Evolutionary conservation across 2,329 filamentous ascomycete species (phyloP).

Genomic region (Colletotrichum lupini): DNA sequence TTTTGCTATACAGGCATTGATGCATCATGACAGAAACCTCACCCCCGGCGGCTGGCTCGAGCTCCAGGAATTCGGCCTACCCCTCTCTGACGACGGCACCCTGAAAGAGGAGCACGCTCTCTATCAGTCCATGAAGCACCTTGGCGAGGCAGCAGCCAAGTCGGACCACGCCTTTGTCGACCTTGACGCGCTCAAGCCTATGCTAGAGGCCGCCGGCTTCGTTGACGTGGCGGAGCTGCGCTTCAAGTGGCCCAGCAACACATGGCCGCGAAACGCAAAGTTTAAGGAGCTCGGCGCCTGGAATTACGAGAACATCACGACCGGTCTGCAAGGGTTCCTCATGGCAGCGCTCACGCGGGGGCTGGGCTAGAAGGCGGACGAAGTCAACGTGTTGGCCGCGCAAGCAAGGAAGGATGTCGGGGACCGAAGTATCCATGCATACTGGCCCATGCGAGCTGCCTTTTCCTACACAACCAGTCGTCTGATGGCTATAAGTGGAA

Average conservation of each 20-base stretch:
- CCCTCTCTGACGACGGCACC: slow-evolving; percentile 31
- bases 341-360: slow-evolving; percentile 51
- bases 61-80: slow-evolving; percentile 32
- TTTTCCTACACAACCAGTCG: not conserved
- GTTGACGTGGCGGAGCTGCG: slow-evolving; percentile 44
- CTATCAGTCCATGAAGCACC: slow-evolving; percentile 38
- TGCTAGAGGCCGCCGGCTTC: slow-evolving; percentile 46
- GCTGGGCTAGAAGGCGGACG: slow-evolving; percentile 47
- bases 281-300: slow-evolving; percentile 50
- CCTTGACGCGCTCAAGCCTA: slow-evolving; percentile 19
- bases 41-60: slow-evolving; percentile 31
- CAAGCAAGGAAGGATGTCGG: slow-evolving; percentile 41
- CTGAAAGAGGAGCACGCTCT: slow-evolving; percentile 31
- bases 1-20: slow-evolving; percentile 47
- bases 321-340: slow-evolving; percentile 48
- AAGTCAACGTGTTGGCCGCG: slow-evolving; percentile 41
- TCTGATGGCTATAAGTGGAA: not conserved
- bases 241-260: slow-evolving; percentile 50
- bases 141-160: slow-evolving; percentile 40
- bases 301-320: slow-evolving; percentile 45
- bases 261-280: slow-evolving; percentile 48
- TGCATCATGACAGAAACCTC: slow-evolving; percentile 37
- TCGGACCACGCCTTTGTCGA: slow-evolving; percentile 28
- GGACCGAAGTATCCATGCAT: slow-evolving; percentile 42
- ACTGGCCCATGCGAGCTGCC: slow-evolving; percentile 50